Percentiles rank a stretch among this genome's conserved stretches.
Evolutionary conservation across 2,329 filamentous ascomycete genomes (phyloP).

Genomic region (Purpureocillium lavendulum): DNA sequence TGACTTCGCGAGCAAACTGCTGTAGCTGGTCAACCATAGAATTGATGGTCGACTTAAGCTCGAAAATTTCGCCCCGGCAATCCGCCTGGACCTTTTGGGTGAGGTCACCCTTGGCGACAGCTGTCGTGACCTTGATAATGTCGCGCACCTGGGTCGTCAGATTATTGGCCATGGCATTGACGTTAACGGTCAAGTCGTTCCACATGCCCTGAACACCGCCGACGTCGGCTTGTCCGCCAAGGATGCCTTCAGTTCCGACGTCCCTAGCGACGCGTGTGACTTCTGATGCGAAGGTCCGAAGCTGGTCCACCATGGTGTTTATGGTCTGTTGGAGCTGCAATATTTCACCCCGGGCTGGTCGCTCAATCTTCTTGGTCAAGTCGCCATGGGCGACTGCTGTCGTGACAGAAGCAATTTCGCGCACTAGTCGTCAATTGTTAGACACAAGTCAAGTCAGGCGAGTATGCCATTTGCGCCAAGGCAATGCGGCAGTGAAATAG

Average conservation of each 20-base stretch:
- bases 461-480: neutral
- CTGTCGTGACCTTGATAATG: conserved; percentile 75
- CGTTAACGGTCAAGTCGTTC: conserved; percentile 80
- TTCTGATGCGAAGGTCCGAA: conserved; percentile 76
- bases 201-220: conserved; percentile 82
- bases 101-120: conserved; percentile 75
- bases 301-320: conserved; percentile 83
- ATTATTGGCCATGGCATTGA: conserved; percentile 84
- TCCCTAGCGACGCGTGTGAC: conserved; percentile 76
- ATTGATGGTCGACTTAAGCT: conserved; percentile 97
- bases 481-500: neutral
- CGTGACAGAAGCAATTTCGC: conserved; percentile 78
- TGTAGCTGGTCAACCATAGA: conserved; percentile 98
- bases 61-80: conserved; percentile 83
- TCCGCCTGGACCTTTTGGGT: conserved; percentile 95
- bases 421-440: conserved; percentile 37
- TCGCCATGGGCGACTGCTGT: conserved; percentile 78
- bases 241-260: conserved; percentile 75
- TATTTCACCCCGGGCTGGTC: conserved; percentile 74
- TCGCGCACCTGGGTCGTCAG: conserved; percentile 86
- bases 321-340: conserved; percentile 78
- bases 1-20: conserved; percentile 94
- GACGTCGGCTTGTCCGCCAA: conserved; percentile 76
- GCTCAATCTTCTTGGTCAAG: conserved; percentile 75
- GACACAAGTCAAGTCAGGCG: neutral